A percentile compares a stretch with the other conserved stretches of the same genome.
These are phyloP conservation scores for Chenopodium formosanum DNA, from an alignment of 148 eudicot genomes.

Conservation along the genomic window DNA sequence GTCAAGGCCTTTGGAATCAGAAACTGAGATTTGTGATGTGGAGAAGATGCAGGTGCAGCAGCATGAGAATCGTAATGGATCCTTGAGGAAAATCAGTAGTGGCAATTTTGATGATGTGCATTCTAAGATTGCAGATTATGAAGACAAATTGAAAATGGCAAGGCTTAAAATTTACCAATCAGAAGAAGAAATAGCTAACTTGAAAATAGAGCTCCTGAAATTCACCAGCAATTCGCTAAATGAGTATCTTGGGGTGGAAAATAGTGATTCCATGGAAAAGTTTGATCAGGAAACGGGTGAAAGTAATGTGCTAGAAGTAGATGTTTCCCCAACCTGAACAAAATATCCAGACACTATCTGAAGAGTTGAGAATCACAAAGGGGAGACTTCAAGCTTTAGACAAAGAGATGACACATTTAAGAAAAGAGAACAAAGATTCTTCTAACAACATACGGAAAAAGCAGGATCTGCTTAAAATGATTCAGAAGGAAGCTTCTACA, in stretches of 20 bases:
- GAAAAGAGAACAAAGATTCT: slow-evolving; percentile 51
- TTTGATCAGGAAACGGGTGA: slow-evolving; percentile 19
- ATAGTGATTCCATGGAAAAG: slow-evolving; percentile 9
- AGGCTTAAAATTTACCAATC: slow-evolving; percentile 44
- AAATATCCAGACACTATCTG: slow-evolving; percentile 37
- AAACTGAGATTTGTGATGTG: slow-evolving; percentile 50
- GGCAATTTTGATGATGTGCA: slow-evolving; percentile 34
- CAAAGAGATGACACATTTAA: slow-evolving; percentile 47
- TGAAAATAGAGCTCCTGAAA: slow-evolving; percentile 54
- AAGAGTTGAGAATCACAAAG: slow-evolving; percentile 46
- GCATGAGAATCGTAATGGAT: slow-evolving; percentile 38
- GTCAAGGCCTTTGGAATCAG: slow-evolving; percentile 48
- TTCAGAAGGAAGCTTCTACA: slow-evolving; percentile 53
- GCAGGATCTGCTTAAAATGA: slow-evolving; percentile 55
- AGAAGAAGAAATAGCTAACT: slow-evolving; percentile 54
- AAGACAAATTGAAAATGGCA: slow-evolving; percentile 51
- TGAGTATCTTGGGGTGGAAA: slow-evolving; percentile 20
- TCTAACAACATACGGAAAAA: slow-evolving; percentile 35
- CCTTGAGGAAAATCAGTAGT: slow-evolving; percentile 32
- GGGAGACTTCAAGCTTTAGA: slow-evolving; percentile 53
- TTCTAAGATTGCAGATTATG: slow-evolving; percentile 41
- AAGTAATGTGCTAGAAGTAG: slow-evolving; percentile 29
- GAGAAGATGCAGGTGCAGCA: slow-evolving; percentile 46
- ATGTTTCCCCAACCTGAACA: slow-evolving; percentile 34
- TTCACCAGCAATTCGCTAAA: slow-evolving; percentile 13